phyloP scores from a whole-genome alignment of 2,329 filamentous ascomycete species.

The Phoma sp. region DNA sequence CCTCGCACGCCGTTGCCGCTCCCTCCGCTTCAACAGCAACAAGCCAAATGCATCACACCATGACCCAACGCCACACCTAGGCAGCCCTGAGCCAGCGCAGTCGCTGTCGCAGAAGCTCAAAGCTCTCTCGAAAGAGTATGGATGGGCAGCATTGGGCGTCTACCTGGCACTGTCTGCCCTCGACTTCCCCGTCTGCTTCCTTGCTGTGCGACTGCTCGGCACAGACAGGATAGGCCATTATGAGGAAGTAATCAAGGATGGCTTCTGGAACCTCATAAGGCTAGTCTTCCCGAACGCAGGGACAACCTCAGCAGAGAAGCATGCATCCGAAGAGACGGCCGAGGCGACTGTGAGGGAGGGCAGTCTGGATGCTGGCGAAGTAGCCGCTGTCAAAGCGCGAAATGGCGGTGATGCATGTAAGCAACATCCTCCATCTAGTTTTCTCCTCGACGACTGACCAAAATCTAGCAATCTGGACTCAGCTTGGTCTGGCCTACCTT shows the following conservation, averaged over 20 bases:
- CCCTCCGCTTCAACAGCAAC: conserved; percentile 48
- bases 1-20: conserved; percentile 38
- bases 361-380: conserved; percentile 60
- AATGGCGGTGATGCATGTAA: conserved; percentile 73
- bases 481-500: conserved; percentile 90
- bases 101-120: conserved; percentile 75
- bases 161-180: conserved; percentile 82
- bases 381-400: conserved; percentile 64
- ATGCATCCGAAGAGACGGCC: conserved; percentile 37
- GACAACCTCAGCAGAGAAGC: conserved; percentile 55
- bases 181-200: conserved; percentile 95
- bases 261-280: conserved; percentile 65
- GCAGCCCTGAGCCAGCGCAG: conserved; percentile 50
- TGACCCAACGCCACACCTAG: conserved; percentile 50
- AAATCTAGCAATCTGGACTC: conserved; percentile 72
- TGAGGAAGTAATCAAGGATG: conserved; percentile 72
- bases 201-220: conserved; percentile 81
- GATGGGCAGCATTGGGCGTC: conserved; percentile 91
- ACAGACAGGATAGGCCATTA: conserved; percentile 81
- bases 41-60: conserved; percentile 35
- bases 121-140: conserved; percentile 89
- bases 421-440: conserved; percentile 38
- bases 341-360: conserved; percentile 41
- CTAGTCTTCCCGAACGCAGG: conserved; percentile 64
- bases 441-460: conserved; percentile 1